These are phyloP conservation scores for Zygosaccharomyces bailii DNA, from an alignment of 805 yeast genomes.

Conservation along the genomic window DNA sequence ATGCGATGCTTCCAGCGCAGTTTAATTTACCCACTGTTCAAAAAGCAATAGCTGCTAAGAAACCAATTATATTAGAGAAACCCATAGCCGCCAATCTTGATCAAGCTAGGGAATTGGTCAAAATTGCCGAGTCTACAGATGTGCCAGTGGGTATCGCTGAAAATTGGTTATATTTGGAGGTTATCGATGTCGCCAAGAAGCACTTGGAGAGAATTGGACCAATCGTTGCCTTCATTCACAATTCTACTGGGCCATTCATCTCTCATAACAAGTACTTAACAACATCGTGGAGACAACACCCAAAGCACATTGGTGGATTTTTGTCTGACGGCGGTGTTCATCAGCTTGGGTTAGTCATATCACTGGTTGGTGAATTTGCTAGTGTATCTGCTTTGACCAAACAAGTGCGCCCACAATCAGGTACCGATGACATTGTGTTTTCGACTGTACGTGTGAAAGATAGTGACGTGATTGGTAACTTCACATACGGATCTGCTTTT, in stretches of 20 bases:
- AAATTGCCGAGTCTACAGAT: slow-evolving; percentile 55
- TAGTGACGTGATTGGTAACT: slow-evolving; percentile 67
- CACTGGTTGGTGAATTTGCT: slow-evolving; percentile 70
- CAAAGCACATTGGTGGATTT: slow-evolving; percentile 91
- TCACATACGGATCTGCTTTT: slow-evolving; percentile 81
- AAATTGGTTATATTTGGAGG: slow-evolving; percentile 75
- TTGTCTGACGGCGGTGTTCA: slow-evolving; percentile 96
- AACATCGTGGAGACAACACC: slow-evolving; percentile 85
- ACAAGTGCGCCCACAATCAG: slow-evolving; percentile 74
- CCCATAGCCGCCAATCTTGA: slow-evolving; percentile 85
- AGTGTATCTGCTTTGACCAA: slow-evolving; percentile 71
- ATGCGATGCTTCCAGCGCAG: slow-evolving; percentile 88
- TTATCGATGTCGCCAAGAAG: slow-evolving; percentile 52
- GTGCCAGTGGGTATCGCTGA: slow-evolving; percentile 77
- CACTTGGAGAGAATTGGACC: slow-evolving; percentile 71
- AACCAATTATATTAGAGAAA: slow-evolving; percentile 82
- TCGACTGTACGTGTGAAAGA: slow-evolving; percentile 63
- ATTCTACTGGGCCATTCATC: slow-evolving; percentile 70
- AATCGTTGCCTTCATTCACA: slow-evolving; percentile 63
- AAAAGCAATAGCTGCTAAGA: slow-evolving; percentile 66
- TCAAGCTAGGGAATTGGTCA: slow-evolving; percentile 78
- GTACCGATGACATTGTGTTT: slow-evolving; percentile 76
- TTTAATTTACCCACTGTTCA: slow-evolving; percentile 65
- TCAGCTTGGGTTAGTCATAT: slow-evolving; percentile 83
- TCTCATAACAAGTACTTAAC: slow-evolving; percentile 54